Conservation (phyloP, 1,284 basidiomycete species). For the Porphyrellus sp. region DNA sequence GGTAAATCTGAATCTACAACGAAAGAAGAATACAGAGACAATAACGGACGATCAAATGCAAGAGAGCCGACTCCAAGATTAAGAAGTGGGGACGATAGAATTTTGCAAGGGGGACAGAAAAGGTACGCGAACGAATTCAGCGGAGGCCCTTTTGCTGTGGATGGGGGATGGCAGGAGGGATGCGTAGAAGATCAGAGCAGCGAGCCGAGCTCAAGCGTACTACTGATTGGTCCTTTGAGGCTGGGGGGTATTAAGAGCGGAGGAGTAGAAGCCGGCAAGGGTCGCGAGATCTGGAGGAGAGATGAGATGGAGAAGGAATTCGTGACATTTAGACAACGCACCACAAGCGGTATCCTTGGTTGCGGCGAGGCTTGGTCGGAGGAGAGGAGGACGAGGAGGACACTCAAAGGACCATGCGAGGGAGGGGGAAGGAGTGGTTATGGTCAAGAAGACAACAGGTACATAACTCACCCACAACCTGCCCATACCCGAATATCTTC, state of each 20-base stretch:
- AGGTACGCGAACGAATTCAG: slow-evolving; percentile 58
- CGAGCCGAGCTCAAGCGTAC: slow-evolving; percentile 74
- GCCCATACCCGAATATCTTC: slow-evolving; percentile 17
- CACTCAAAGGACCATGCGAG: slow-evolving; percentile 41
- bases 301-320: not conserved
- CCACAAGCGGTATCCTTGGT: slow-evolving; percentile 81
- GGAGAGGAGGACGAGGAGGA: slow-evolving; percentile 35
- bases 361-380: slow-evolving; percentile 50
- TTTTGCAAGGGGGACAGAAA: slow-evolving; percentile 19
- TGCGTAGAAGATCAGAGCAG: slow-evolving; percentile 40
- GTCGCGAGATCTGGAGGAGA: slow-evolving; percentile 79
- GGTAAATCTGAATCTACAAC: slow-evolving; percentile 24
- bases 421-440: slow-evolving; percentile 17
- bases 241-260: slow-evolving; percentile 41
- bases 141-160: slow-evolving; percentile 43
- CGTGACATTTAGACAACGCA: slow-evolving; percentile 26
- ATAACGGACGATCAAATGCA: slow-evolving; percentile 3
- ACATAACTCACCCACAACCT: slow-evolving; percentile 28
- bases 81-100: slow-evolving; percentile 16
- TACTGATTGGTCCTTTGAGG: slow-evolving; percentile 35
- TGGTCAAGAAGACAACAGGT: slow-evolving; percentile 31
- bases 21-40: slow-evolving; percentile 12
- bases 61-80: slow-evolving; percentile 17
- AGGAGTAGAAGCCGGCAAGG: slow-evolving; percentile 78
- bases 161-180: slow-evolving; percentile 18